Conservation (phyloP, 345 rosid species). For the Melastoma malabathricum region DNA sequence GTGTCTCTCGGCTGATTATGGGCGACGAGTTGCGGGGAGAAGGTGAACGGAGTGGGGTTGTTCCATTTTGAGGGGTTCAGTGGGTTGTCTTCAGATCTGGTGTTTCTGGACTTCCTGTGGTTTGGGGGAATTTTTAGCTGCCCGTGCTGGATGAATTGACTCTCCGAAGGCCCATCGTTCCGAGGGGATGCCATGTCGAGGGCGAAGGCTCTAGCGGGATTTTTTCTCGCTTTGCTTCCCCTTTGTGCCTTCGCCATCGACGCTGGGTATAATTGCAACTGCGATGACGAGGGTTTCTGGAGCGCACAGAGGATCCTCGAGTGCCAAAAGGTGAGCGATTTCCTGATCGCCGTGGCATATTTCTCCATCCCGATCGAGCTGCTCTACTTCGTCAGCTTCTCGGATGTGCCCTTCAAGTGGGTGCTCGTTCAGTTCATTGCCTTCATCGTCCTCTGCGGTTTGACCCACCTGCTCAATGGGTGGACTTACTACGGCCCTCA, state of each 20-base stretch:
- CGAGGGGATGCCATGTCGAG: slow-evolving; percentile 44
- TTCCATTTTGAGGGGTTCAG: no score
- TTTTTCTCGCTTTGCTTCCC: slow-evolving; percentile 20
- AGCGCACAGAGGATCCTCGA: slow-evolving; percentile 55
- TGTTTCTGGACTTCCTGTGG: no score
- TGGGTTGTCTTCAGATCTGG: no score
- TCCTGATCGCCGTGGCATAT: slow-evolving; percentile 77
- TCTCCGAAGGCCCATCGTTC: neutral
- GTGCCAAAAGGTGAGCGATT: slow-evolving; percentile 86
- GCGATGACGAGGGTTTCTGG: slow-evolving; percentile 80
- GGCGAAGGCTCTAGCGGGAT: slow-evolving; percentile 39
- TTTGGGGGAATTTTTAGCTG: neutral
- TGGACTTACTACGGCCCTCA: slow-evolving; percentile 90
- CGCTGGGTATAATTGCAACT: slow-evolving; percentile 50
- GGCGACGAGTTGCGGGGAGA: no score
- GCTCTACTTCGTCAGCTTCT: slow-evolving; percentile 81
- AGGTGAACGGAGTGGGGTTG: no score
- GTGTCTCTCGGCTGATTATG: no score
- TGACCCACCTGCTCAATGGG: slow-evolving; percentile 75
- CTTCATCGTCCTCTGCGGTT: slow-evolving; percentile 88
- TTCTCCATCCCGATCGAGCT: slow-evolving; percentile 92
- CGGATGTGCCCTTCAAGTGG: slow-evolving; percentile 95
- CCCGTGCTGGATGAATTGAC: slow-evolving; percentile 3
- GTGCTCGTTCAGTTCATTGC: slow-evolving; percentile 75
- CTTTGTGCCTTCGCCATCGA: slow-evolving; percentile 38